phyloP scores from a whole-genome alignment of 306 rosid species.

The Acacia acuminata region DNA sequence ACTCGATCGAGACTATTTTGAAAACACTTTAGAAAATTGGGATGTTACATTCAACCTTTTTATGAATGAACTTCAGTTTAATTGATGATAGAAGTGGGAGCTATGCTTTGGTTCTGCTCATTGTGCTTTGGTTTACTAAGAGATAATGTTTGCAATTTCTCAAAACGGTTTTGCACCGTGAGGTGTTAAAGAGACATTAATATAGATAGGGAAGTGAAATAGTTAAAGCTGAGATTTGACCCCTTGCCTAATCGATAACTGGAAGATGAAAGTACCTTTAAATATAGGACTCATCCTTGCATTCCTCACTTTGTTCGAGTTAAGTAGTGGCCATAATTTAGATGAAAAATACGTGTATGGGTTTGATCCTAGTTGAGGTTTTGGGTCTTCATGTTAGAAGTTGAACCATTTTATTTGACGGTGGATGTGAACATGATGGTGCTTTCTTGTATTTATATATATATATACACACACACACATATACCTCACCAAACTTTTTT shows the following conservation, averaged over 20 bases:
- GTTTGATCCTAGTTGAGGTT: background rate
- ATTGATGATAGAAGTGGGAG: background rate
- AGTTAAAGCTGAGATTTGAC: too few relatives aligned
- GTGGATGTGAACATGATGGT: background rate
- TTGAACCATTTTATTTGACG: conserved; percentile 14
- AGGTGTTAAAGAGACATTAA: conserved; percentile 3
- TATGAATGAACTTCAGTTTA: conserved; percentile 8
- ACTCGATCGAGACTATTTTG: too few relatives aligned
- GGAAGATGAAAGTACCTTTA: too few relatives aligned
- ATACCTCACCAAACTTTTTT: conserved; percentile 25
- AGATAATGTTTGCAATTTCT: conserved; percentile 9
- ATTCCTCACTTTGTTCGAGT: background rate
- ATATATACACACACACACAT: background rate
- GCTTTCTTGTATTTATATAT: conserved; percentile 21
- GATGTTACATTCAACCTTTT: too few relatives aligned
- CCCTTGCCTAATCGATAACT: too few relatives aligned
- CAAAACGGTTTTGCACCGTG: background rate
- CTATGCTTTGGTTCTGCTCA: background rate
- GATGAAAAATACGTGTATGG: conserved; percentile 8
- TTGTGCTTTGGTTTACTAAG: conserved; percentile 7
- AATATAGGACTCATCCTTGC: too few relatives aligned
- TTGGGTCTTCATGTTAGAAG: conserved; percentile 3
- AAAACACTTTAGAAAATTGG: too few relatives aligned
- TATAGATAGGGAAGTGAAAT: too few relatives aligned
- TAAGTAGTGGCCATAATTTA: background rate